Evolutionary conservation across 2,329 filamentous ascomycete genomes (phyloP), one percentile per base, ranked within the genome.

Genomic region (Fusarium chaquense): DNA sequence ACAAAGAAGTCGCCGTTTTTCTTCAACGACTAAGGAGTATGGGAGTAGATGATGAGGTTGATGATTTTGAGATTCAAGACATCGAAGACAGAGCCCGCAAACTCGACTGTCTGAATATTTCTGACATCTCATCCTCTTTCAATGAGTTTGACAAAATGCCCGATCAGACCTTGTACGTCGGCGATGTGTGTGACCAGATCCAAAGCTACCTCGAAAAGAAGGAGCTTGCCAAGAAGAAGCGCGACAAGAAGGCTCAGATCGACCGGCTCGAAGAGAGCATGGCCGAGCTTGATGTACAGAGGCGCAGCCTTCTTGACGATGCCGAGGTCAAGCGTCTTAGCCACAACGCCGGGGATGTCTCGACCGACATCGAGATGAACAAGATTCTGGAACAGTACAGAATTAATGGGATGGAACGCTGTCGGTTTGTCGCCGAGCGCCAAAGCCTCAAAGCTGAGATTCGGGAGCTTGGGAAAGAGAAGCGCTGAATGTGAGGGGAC

Each of bases 71-170:
- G 15, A 8, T 35, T 18, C 6, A 35, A 18, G 16, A 35, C 15
- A 18, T 35, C 15, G 1, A 7, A n/a, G 11, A 7, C 13, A 12
- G 15, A 40, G 11, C 12, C 12, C 3, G 2, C 36, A 20, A 3
- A 22, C 11, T 13, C 2, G 4, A 20, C 12, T 1, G 2, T 22
- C 36, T 12, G 11, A 40, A 1, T 22, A n/a, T 12, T 3, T 16
- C 13, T 24, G 20, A 6, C 13, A 22, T 6, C 8, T 43, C 40
- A 10, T 22, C 40, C 2, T 24, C 20, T 3, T 16, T 3, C 40
- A 16, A 24, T 5, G 3, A 4, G 24, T 9, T 4, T 16, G 40
- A 20, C 4, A 10, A 5, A 16, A 15, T 6, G 1, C 6, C 13
- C 15, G 7, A 24, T 7, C 40, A 43, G 1, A 10, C 3, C 13